Base-by-base conservation (phyloP, 2,329 filamentous ascomycete species). In the Cercospora sp. region DNA sequence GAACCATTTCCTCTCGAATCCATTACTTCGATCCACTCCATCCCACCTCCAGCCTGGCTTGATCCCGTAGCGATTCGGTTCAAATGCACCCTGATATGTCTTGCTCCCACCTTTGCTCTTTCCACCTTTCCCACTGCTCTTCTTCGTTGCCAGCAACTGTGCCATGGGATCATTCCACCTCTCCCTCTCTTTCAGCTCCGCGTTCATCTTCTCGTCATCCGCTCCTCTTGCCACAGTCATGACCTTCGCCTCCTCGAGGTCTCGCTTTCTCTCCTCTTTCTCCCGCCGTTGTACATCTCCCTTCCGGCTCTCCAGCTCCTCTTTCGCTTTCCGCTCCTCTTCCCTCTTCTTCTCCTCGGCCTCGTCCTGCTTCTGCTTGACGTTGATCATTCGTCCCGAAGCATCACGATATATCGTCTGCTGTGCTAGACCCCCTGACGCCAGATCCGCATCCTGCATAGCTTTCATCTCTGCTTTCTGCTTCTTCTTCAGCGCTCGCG, bases 331-430 rank as follows among this genome's bases (percentile, higher is more conserved):
- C 60, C 81, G 79, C 61, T 84, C 89, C 61, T 89, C 88, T 72
- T 92, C 90, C 75, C 93, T 90, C 0, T 90, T 90, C 73, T 91
- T 92, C 60, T 88, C 87, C n/a, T 92, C 87, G 61, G 92, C 90
- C 79, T 97, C 93, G 20, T 93, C 94, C 26, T 94, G 87, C 79
- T 92, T 93, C 91, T 97, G 92, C 18, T 90, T 89, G 26, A 98
- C 88, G 76, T 99, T 97, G 71, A 99, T 94, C 65, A 97, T 90
- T n/a, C 94, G 87, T 12, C 95, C 95, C 3, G 91, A 95, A 10
- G 96, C 95, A 80, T 99, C 95, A 74, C 95, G 91, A 79, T 98
- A 97, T 26, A 97, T 93, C 0, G 94, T 97, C 80, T 97, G 93
- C 74, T 90, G 86, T 33, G 87, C 86, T 66, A 80, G 78, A 0